Percentiles rank a stretch among this genome's conserved stretches.
phyloP scores from a whole-genome alignment of 306 rosid species.

The Chamaecrista fasciculata region DNA sequence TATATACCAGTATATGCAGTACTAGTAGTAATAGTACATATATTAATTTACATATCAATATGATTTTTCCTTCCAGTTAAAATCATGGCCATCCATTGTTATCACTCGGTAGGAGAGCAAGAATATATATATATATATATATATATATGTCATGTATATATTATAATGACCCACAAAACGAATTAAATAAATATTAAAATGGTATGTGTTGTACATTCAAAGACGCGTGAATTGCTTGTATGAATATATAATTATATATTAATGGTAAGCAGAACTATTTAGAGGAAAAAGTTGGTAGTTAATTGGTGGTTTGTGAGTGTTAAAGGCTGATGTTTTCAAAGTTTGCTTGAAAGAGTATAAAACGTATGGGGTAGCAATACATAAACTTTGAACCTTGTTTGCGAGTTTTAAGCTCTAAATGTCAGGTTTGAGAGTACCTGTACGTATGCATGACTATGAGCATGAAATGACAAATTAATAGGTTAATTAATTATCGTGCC shows the following conservation, averaged over 20 bases:
- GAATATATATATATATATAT: no score
- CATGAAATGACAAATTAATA: conserved; percentile 45
- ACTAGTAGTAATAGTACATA: no score
- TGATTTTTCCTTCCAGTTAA: no score
- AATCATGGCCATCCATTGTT: neutral
- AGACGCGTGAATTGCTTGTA: neutral
- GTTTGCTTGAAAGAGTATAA: conserved; percentile 23
- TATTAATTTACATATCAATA: no score
- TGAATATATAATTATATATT: neutral
- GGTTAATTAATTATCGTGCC: conserved; percentile 21
- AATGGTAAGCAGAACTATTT: conserved; percentile 13
- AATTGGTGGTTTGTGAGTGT: neutral
- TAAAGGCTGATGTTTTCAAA: conserved; percentile 5
- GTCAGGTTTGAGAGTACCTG: conserved; percentile 39
- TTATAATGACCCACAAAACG: neutral
- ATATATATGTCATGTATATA: no score
- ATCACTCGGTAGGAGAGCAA: neutral
- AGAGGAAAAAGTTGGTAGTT: conserved; percentile 21
- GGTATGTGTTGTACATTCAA: neutral
- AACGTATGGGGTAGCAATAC: conserved; percentile 9
- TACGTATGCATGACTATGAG: no score
- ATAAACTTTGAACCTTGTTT: conserved; percentile 35
- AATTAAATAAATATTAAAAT: neutral
- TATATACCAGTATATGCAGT: no score
- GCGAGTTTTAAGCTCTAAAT: conserved; percentile 32